phyloP scores from a whole-genome alignment of 1,284 basidiomycete genomes.

The Apiotrichum montevideense region DNA sequence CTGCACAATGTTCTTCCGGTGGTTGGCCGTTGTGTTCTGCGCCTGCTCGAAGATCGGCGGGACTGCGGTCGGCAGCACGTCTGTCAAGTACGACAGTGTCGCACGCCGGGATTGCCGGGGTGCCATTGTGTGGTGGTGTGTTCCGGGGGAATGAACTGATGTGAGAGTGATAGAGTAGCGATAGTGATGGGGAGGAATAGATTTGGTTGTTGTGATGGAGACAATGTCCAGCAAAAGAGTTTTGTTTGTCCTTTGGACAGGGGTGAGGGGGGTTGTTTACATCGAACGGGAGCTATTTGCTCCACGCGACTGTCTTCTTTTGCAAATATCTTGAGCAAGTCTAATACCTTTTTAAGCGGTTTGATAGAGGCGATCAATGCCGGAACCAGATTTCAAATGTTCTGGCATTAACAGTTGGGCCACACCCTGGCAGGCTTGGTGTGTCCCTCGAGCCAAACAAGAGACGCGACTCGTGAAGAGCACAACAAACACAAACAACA shows the following conservation, averaged over 20 bases:
- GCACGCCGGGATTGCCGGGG: constrained; percentile 15
- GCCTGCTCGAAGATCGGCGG: constrained; percentile 72
- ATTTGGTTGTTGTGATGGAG: no score
- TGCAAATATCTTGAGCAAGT: not conserved
- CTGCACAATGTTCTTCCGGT: constrained; percentile 83
- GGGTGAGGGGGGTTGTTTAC: no score
- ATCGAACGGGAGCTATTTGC: no score
- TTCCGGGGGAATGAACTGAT: not conserved
- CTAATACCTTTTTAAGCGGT: no score
- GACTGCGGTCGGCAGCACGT: constrained; percentile 43
- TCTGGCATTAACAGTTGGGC: not conserved
- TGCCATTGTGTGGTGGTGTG: constrained; percentile 13
- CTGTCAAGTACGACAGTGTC: constrained; percentile 31
- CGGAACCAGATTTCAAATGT: not conserved
- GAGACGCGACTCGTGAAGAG: not conserved
- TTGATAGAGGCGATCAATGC: no score
- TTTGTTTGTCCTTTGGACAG: constrained; percentile 5
- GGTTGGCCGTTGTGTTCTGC: constrained; percentile 75
- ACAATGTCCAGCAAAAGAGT: no score
- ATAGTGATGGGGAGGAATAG: not conserved
- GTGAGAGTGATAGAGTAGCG: not conserved
- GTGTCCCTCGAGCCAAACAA: not conserved
- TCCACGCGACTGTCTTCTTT: constrained; percentile 10
- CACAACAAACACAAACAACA: not conserved
- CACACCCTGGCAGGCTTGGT: not conserved